These are phyloP conservation scores for Aegilops sharonensis DNA, from an alignment of 176 grass and related monocot species.

Conservation along the genomic window DNA sequence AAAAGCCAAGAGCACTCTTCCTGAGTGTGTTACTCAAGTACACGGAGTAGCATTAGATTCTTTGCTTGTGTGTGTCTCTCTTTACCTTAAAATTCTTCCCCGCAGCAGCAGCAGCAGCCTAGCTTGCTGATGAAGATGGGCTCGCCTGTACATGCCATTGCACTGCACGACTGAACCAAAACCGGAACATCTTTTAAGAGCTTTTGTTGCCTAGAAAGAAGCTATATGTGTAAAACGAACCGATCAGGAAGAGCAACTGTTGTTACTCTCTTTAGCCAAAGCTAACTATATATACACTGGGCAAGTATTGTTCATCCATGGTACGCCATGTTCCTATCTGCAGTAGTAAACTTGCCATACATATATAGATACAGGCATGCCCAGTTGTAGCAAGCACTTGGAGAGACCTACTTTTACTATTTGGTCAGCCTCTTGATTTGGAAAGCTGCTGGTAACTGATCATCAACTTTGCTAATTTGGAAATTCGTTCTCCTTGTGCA, in stretches of 20 bases:
- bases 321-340: background rate
- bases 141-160: slow-evolving; percentile 27
- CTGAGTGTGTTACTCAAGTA: background rate
- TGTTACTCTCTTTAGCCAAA: slow-evolving; percentile 44
- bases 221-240: slow-evolving; percentile 38
- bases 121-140: background rate
- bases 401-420: slow-evolving; percentile 22
- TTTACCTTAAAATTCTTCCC: background rate
- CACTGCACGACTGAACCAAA: slow-evolving; percentile 37
- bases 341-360: slow-evolving; percentile 4
- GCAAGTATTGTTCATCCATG: slow-evolving; percentile 16
- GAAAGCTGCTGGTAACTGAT: slow-evolving; percentile 17
- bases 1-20: background rate
- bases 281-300: slow-evolving; percentile 14
- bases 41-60: slow-evolving; percentile 20
- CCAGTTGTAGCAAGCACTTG: slow-evolving; percentile 11
- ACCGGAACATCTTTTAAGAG: slow-evolving; percentile 47
- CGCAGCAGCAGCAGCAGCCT: background rate
- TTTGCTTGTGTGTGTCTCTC: slow-evolving; percentile 22
- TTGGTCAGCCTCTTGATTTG: background rate
- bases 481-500: slow-evolving; percentile 38
- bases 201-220: slow-evolving; percentile 53
- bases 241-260: slow-evolving; percentile 33
- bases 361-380: background rate
- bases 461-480: slow-evolving; percentile 16